Evolutionary conservation across 306 rosid genomes (phyloP).

Genomic region (Dryas octopetala): DNA sequence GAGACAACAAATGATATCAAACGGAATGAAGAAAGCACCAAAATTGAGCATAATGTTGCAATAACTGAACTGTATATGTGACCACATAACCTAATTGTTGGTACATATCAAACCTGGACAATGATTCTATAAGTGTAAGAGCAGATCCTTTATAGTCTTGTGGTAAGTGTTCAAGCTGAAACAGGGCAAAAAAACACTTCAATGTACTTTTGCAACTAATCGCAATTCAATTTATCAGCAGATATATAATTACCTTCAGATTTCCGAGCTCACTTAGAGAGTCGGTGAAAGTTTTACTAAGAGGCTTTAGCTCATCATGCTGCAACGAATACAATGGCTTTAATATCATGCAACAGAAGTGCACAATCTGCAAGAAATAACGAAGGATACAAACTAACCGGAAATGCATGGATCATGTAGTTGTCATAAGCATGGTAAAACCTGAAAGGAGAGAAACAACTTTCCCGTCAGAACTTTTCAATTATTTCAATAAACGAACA

Average conservation of each 20-base stretch:
- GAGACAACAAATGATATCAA: constrained; percentile 2
- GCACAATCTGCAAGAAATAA: constrained; percentile 18
- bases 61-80: neutral
- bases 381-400: constrained; percentile 53
- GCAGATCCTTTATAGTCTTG: constrained; percentile 84
- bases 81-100: neutral
- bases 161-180: constrained; percentile 90
- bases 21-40: constrained; percentile 11
- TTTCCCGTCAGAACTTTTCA: neutral
- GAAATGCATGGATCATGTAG: constrained; percentile 89
- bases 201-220: constrained; percentile 21
- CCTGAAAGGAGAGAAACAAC: constrained; percentile 44
- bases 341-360: constrained; percentile 11
- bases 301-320: constrained; percentile 97
- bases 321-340: constrained; percentile 36
- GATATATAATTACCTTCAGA: constrained; percentile 54
- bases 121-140: constrained; percentile 85
- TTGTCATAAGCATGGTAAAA: constrained; percentile 95
- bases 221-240: neutral
- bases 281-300: constrained; percentile 74
- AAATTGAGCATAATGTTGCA: constrained; percentile 12
- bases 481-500: neutral
- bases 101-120: constrained; percentile 62
- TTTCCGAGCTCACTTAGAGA: constrained; percentile 94
- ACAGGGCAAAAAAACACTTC: constrained; percentile 30